phyloP scores from a whole-genome alignment of 1,284 basidiomycete genomes.

The Vanrija humicola region DNA sequence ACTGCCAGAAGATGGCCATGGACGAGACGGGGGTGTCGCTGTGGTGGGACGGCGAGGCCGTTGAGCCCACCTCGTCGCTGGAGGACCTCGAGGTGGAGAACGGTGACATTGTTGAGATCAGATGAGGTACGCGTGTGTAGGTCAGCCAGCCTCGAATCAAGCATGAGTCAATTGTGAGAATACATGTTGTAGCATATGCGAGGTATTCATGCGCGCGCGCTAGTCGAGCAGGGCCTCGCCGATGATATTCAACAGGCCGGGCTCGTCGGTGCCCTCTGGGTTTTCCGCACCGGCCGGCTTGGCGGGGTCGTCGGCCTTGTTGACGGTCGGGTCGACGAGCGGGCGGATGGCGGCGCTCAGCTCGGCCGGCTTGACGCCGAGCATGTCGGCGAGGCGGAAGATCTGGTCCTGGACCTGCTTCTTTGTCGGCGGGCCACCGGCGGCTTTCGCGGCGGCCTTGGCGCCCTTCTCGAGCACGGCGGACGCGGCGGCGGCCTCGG shows the following conservation, averaged over 20 bases:
- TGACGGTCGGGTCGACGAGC: conserved; percentile 45
- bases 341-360: conserved; percentile 44
- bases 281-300: conserved; percentile 27
- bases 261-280: conserved; percentile 21
- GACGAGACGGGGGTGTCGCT: conserved; percentile 10
- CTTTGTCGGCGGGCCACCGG: background rate
- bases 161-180: background rate
- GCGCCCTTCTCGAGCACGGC: conserved; percentile 12
- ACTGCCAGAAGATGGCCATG: conserved; percentile 15
- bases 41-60: conserved; percentile 27
- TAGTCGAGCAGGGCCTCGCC: conserved; percentile 48
- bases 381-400: conserved; percentile 37
- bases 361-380: conserved; percentile 47
- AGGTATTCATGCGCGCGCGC: background rate
- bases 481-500: conserved; percentile 12
- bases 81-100: conserved; percentile 29
- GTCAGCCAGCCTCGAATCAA: background rate
- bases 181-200: background rate
- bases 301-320: conserved; percentile 37
- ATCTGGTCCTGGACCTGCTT: conserved; percentile 43
- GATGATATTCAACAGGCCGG: conserved; percentile 36
- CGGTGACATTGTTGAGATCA: conserved; percentile 29
- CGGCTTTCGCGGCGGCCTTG: background rate
- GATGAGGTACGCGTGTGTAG: background rate
- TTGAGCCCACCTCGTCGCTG: conserved; percentile 14